Percentiles rank a stretch among this genome's conserved stretches.
These are phyloP conservation scores for Hypoxylon trugodes DNA, from an alignment of 495 filamentous ascomycete species.

Conservation along the genomic window DNA sequence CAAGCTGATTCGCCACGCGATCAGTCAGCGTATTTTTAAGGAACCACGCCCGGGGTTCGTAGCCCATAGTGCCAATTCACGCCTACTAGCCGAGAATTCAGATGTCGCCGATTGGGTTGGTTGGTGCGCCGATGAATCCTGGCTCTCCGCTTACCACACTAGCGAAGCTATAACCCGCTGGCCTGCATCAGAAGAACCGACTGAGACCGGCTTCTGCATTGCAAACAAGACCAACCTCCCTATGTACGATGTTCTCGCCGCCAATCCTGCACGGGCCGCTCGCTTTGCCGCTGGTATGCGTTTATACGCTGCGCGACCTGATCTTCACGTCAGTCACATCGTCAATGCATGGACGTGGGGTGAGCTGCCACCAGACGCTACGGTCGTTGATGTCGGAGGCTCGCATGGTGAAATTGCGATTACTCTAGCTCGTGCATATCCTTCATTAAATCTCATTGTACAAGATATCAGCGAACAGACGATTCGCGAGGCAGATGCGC, in stretches of 20 bases:
- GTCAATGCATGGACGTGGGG: constrained; percentile 46
- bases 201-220: constrained; percentile 46
- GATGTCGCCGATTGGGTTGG: constrained; percentile 46
- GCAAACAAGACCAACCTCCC: constrained; percentile 40
- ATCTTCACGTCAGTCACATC: constrained; percentile 42
- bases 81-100: constrained; percentile 42
- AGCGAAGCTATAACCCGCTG: constrained; percentile 22
- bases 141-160: constrained; percentile 40
- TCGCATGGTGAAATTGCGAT: constrained; percentile 47
- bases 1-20: constrained; percentile 54
- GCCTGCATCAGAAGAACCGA: constrained; percentile 38
- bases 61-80: constrained; percentile 50
- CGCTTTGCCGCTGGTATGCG: constrained; percentile 51
- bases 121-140: constrained; percentile 48
- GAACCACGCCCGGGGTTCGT: constrained; percentile 51
- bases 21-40: constrained; percentile 54
- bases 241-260: constrained; percentile 43
- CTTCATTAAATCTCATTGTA: constrained; percentile 48
- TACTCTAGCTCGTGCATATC: constrained; percentile 46
- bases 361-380: constrained; percentile 13
- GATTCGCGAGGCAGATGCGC: constrained; percentile 38
- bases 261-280: constrained; percentile 38
- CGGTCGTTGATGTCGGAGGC: constrained; percentile 58
- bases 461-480: constrained; percentile 48
- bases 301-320: constrained; percentile 35